Evolutionary conservation across 1,139 yeast genomes (phyloP).

Genomic region (Pneumocystis jirovecii): DNA sequence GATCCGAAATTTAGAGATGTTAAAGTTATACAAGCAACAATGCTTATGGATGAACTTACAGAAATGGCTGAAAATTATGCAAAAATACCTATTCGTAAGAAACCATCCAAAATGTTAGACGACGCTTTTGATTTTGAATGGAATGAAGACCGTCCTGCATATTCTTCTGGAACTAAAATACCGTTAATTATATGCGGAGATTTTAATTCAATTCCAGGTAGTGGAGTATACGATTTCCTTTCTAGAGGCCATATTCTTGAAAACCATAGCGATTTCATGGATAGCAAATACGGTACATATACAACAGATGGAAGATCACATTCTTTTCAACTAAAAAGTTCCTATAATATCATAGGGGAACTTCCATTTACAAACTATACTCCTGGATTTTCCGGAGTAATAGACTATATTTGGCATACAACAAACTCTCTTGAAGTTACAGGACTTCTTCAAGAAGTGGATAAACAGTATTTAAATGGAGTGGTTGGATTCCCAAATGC

Average conservation of each 20-base stretch:
- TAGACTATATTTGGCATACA: conserved; percentile 92
- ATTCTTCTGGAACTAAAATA: conserved; percentile 45
- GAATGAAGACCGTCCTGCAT: conserved; percentile 18
- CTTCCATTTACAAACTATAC: conserved; percentile 88
- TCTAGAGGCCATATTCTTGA: conserved; percentile 57
- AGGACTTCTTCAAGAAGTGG: conserved; percentile 76
- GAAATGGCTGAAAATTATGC: conserved; percentile 36
- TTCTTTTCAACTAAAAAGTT: conserved; percentile 65
- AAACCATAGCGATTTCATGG: conserved; percentile 65
- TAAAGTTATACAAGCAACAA: conserved; percentile 87
- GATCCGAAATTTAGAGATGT: conserved; percentile 95
- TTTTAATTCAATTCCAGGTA: conserved; percentile 71
- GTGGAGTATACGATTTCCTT: conserved; percentile 85
- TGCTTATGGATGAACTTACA: conserved; percentile 76
- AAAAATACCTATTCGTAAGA: conserved; percentile 14
- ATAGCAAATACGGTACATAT: conserved; percentile 79
- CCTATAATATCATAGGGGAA: conserved; percentile 74
- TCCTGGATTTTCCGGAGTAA: conserved; percentile 81
- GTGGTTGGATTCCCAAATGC: conserved; percentile 90
- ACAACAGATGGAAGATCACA: conserved; percentile 83
- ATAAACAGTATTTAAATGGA: conserved; percentile 55
- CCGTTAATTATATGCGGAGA: conserved; percentile 87
- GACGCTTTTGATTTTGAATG: conserved; percentile 20
- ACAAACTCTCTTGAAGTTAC: conserved; percentile 63
- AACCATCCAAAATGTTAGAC: conserved; percentile 3